phyloP scores from a whole-genome alignment of 2,329 filamentous ascomycete genomes.

The Fusarium sp. region DNA sequence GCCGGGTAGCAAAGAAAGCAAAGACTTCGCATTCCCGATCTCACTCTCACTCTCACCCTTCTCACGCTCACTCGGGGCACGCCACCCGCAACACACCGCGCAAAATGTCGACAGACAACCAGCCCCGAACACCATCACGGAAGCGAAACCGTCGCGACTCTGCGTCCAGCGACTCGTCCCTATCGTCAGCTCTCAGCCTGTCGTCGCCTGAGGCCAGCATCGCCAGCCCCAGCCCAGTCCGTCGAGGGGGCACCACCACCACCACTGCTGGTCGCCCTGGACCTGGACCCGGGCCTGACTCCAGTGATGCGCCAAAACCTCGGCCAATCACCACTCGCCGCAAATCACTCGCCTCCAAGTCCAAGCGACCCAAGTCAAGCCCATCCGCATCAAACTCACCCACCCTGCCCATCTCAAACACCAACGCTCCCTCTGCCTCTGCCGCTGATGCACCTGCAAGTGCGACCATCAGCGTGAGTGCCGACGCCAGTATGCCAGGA shows the following conservation, averaged over 20 bases:
- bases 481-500: conserved; percentile 60
- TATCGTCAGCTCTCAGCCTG: conserved; percentile 58
- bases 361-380: conserved; percentile 55
- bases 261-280: conserved; percentile 32
- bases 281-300: conserved; percentile 44
- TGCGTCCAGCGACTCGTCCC: conserved; percentile 61
- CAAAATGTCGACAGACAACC: conserved; percentile 47
- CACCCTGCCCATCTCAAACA: conserved; percentile 38
- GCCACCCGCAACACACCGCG: conserved; percentile 46
- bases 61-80: conserved; percentile 35
- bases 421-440: conserved; percentile 17
- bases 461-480: conserved; percentile 45
- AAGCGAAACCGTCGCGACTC: conserved; percentile 56
- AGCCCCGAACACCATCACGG: conserved; percentile 55
- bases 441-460: conserved; percentile 44
- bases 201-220: conserved; percentile 57
- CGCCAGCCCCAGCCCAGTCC: conserved; percentile 48
- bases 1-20: conserved; percentile 56
- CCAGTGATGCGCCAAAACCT: conserved; percentile 57
- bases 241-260: conserved; percentile 44
- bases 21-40: conserved; percentile 52
- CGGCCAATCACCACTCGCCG: conserved; percentile 59
- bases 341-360: conserved; percentile 58
- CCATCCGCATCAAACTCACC: conserved; percentile 55
- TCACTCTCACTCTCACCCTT: conserved; percentile 39